These are phyloP conservation scores for Phytophthora citricola DNA, from an alignment of 352 stramenopile genomes.

Conservation along the genomic window DNA sequence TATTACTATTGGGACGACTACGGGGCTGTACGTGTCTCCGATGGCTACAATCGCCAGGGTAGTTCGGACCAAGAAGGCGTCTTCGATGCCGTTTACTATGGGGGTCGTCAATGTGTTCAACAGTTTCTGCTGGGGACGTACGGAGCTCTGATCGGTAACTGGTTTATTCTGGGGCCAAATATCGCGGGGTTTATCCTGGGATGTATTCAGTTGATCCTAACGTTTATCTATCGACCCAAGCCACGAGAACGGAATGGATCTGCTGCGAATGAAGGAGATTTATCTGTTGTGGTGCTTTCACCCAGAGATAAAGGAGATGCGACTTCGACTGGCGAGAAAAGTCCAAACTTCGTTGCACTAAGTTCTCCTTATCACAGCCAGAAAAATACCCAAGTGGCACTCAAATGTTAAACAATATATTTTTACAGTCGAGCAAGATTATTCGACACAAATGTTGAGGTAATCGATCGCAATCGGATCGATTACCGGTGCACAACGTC, in stretches of 20 bases:
- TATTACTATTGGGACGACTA: conserved; percentile 54
- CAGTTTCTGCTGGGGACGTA: conserved; percentile 22
- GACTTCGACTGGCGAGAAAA: conserved; percentile 5
- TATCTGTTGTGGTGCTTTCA: conserved; percentile 17
- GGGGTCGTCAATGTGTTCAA: conserved; percentile 28
- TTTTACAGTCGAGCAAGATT: conserved; percentile 1
- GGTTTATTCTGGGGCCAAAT: conserved; percentile 50
- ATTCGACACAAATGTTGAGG: background rate
- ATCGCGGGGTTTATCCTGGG: conserved; percentile 37
- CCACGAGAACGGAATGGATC: conserved; percentile 10
- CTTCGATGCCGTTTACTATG: conserved; percentile 37
- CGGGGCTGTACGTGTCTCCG: conserved; percentile 62
- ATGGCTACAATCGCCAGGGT: conserved; percentile 53
- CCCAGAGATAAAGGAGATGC: background rate
- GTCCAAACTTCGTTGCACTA: conserved; percentile 22
- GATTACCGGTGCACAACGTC: conserved; percentile 2
- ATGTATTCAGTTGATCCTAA: conserved; percentile 45
- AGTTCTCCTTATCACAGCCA: conserved; percentile 11
- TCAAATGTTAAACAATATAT: background rate
- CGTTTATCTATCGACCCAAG: conserved; percentile 42
- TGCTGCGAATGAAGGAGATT: background rate
- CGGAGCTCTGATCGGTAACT: conserved; percentile 16
- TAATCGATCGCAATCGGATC: background rate
- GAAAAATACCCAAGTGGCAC: background rate
- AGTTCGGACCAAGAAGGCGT: conserved; percentile 29